Evolutionary conservation across 495 filamentous ascomycete genomes (phyloP), one percentile per base, ranked within the genome.

Genomic region (Cercophora scortea): DNA sequence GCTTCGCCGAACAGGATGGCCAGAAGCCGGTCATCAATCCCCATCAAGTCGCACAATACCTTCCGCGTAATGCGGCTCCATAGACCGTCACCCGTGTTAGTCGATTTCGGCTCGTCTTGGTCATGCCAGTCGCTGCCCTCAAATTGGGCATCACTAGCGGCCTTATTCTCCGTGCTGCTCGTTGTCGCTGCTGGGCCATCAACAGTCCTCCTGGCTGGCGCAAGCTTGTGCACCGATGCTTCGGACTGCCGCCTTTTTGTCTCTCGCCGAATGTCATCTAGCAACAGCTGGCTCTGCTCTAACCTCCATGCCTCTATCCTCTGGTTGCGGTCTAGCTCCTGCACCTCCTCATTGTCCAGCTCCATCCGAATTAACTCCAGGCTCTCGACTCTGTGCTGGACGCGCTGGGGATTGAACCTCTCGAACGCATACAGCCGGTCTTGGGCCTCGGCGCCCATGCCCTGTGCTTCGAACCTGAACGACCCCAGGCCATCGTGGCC

Each of bases 281-380:
- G 65, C 41, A 98, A 69, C 15, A 85, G 79, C 54, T 77, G 77
- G 60, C 89, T 95, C 65, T 97, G 94, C 61, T 97, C 93, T 61
- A 93, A 70, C 55, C 91, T 78, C 93, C 93, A 98, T 42, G 80
- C 75, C 67, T 96, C 89, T 69, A 98, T 95, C 56, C 91, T 76
- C 57, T 82, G 78, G 61, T 83, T 86, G 46, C 86, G 82, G 43
- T 95, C 88, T 11, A 75, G 67, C 52, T 83, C 80, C 53, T 78
- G 74, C 18, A 71, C 71, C 32, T 79, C 77, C 41, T 82, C 78
- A 44, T 75, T 76, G 54, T 86, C 81, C n/a, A 81, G 53, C 52
- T 80, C 76, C 34, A 75, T 46, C 41, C 64, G 65, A 4, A 68
- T 70, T 11, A 77, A 58, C 39, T 80, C 79, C 19, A 87, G 61